Conservation (phyloP, 495 filamentous ascomycete species). For the Penicillium coffeae region DNA sequence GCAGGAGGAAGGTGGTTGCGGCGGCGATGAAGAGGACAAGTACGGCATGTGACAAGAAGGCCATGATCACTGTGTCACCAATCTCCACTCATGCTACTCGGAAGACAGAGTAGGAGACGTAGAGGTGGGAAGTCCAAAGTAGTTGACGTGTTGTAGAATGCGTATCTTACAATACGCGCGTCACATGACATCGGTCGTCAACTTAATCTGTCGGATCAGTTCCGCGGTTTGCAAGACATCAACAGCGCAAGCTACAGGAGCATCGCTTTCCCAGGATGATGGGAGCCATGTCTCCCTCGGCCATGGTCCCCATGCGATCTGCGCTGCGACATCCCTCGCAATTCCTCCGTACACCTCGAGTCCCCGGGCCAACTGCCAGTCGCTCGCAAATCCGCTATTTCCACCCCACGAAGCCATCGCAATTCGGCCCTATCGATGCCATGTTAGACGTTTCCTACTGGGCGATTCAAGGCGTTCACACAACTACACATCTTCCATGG, state of each 20-base stretch:
- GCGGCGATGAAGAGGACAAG: slow-evolving; percentile 32
- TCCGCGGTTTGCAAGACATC: background rate
- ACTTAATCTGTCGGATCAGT: slow-evolving; percentile 10
- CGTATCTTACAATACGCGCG: slow-evolving; percentile 21
- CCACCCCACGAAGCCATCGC: slow-evolving; percentile 39
- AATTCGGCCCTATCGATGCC: slow-evolving; percentile 36
- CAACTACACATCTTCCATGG: slow-evolving; percentile 62
- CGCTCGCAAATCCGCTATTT: slow-evolving; percentile 39
- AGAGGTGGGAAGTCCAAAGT: slow-evolving; percentile 7
- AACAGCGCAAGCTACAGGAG: background rate
- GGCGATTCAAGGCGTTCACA: slow-evolving; percentile 60
- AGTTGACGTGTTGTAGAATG: slow-evolving; percentile 24
- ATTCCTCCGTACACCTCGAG: slow-evolving; percentile 9
- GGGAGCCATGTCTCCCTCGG: background rate
- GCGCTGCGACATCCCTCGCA: too few species aligned
- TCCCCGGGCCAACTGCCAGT: background rate
- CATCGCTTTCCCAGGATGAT: background rate
- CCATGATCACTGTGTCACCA: slow-evolving; percentile 29
- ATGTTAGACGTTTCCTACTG: slow-evolving; percentile 48
- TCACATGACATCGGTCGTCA: slow-evolving; percentile 24
- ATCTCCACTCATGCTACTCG: slow-evolving; percentile 18
- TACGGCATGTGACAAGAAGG: slow-evolving; percentile 32
- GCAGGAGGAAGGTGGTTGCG: slow-evolving; percentile 36
- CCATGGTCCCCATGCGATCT: slow-evolving; percentile 16
- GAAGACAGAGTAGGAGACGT: slow-evolving; percentile 4